Conservation (phyloP, 352 stramenopile genomes). For the Phytopythium ostracodes region DNA sequence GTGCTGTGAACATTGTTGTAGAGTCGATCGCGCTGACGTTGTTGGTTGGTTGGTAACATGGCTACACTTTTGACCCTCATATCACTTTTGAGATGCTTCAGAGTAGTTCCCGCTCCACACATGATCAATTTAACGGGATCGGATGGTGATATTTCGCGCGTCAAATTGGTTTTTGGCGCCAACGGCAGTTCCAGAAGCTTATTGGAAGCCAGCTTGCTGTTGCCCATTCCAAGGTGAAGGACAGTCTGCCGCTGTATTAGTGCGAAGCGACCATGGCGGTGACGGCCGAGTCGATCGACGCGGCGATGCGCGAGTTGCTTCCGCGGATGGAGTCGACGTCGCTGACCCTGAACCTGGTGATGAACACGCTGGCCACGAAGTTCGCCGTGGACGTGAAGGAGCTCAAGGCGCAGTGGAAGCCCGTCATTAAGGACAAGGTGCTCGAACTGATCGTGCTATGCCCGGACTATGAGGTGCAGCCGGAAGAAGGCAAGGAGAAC, state of each 20-base stretch:
- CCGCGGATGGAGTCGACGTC: slow-evolving; percentile 48
- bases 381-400: slow-evolving; percentile 40
- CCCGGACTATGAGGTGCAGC: slow-evolving; percentile 7
- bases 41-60: not conserved
- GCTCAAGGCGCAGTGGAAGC: slow-evolving; percentile 46
- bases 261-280: slow-evolving; percentile 1
- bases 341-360: slow-evolving; percentile 45
- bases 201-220: not conserved
- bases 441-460: slow-evolving; percentile 43
- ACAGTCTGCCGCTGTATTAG: not conserved
- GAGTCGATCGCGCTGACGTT: too few species aligned
- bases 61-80: not conserved
- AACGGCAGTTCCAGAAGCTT: not conserved
- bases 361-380: slow-evolving; percentile 42
- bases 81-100: not conserved
- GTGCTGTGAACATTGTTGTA: too few species aligned
- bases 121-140: not conserved
- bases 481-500: slow-evolving; percentile 16
- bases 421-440: slow-evolving; percentile 41
- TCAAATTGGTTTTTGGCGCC: not conserved
- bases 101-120: too few species aligned
- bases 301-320: slow-evolving; percentile 45
- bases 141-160: not conserved
- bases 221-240: not conserved
- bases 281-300: slow-evolving; percentile 23